Evolutionary conservation across 306 rosid genomes (phyloP), one percentile per base, ranked within the genome.

Genomic region (Potentilla sterilis): DNA sequence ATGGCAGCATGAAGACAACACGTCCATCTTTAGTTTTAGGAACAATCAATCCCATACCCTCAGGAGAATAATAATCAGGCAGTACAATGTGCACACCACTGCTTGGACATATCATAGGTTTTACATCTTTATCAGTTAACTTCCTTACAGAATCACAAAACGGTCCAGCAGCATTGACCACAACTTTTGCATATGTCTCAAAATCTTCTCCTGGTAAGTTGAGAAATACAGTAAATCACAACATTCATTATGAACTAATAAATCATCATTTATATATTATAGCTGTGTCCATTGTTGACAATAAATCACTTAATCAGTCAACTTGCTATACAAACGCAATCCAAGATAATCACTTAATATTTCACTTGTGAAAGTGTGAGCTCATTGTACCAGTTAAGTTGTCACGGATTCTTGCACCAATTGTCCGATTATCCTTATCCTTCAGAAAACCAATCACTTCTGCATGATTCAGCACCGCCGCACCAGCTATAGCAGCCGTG

Each of bases 11-110:
- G 83, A 96, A 96, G 78, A 92, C 91, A 82, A 96, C 96, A 67
- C 99, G 98, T 9, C 99, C 99, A 78, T 96, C 99, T 85, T 88
- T 90, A 49, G 99, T 96, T 87, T 92, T 96, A 67, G 99, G 99
- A 80, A 96, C 99, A 77, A 96, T 96, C 48, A 96, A 83, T 73
- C 98, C 99, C 99, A 96, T 96, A 80, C 99, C 98, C 59, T 92
- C 97, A 0, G 99, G 99, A 74, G 99, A 96, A 87, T 96, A 96
- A 82, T 96, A 96, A 85, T 96, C 99, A 68, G 99, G 99, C 69
- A 96, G 99, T 76, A 89, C 88, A 21, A 96, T 75, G 81, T 96
- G 99, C 35, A 96, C 99, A 74, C 99, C 99, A 42, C 98, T 92
- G 83, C 99, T 96, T 64, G 99, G 97, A 87, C 92, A 80, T 86